A percentile compares a stretch with the other conserved stretches of the same genome.
phyloP scores from a whole-genome alignment of 441 rosid species.

The Pelargonium exstipulatum region DNA sequence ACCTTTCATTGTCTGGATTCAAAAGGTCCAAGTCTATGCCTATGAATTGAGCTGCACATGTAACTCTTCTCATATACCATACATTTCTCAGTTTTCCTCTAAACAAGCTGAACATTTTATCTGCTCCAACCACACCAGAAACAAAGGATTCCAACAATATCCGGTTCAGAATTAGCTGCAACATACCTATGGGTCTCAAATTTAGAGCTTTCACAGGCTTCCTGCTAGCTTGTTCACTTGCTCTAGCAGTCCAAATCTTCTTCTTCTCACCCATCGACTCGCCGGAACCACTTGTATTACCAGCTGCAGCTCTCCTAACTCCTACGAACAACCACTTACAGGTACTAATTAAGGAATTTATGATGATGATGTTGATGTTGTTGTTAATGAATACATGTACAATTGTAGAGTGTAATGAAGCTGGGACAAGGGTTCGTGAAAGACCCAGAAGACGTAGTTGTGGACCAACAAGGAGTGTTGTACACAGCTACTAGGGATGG shows the following conservation, averaged over 20 bases:
- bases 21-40: too few relatives aligned
- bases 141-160: too few relatives aligned
- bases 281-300: constrained; percentile 35
- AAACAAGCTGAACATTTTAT: too few relatives aligned
- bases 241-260: constrained; percentile 29
- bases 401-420: constrained; percentile 29
- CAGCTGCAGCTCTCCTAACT: constrained; percentile 18
- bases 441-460: constrained; percentile 33
- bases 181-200: not conserved
- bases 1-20: too few relatives aligned
- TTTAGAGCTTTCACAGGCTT: constrained; percentile 11
- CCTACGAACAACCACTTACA: constrained; percentile 34
- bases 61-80: too few relatives aligned
- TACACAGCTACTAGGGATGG: constrained; percentile 46
- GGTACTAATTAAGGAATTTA: constrained; percentile 18
- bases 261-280: constrained; percentile 41
- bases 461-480: constrained; percentile 34
- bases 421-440: constrained; percentile 41
- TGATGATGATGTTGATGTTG: not conserved
- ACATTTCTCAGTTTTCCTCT: too few relatives aligned
- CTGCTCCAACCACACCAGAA: too few relatives aligned
- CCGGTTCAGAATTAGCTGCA: too few relatives aligned
- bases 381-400: not conserved
- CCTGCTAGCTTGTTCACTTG: constrained; percentile 25
- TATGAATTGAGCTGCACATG: too few relatives aligned